Evolutionary conservation across 106 monocot genomes (phyloP), one percentile per base, ranked within the genome.

Genomic region (Cymbidium sinense): DNA sequence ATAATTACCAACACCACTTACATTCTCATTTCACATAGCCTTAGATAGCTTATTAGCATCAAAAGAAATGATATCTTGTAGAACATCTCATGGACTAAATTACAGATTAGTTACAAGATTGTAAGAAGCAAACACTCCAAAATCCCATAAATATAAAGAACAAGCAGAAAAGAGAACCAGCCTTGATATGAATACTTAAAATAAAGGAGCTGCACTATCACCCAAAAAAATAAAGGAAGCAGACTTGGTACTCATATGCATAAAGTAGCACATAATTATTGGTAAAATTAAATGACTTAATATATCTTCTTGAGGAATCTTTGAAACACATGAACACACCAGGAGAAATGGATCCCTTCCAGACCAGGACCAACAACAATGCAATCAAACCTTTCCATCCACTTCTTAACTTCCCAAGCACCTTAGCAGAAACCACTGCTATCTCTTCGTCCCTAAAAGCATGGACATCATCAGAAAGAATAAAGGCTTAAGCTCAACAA

Each of bases 381-480:
- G 81, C 96, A 98, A 85, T 98, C 96, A 90, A 98, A 98, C 34
- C 90, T 88, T 83, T 87, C 85, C 83, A 98, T 86, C 94, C 96
- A 98, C 76, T 94, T 94, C 27, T 61, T 50, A 70, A 96, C 93
- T 87, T 96, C 84, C n/a, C 50, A 51, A 96, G 80, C 65, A 96
- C 83, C 76, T 84, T 85, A 74, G 64, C 50, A 82, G 81, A 87
- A 77, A 90, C 85, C 50, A 79, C 78, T 76, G 35, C 82, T 80
- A 83, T 90, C 81, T 98, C 94, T 52, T 85, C 90, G 78, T 98
- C 88, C 78, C 94, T 98, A 33, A 74, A 67, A 84, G 36, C 69
- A 74, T 70, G 28, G 19, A 7, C n/a, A 71, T 33, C 30, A 6
- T 34, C 15, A 74, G 43, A 74, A 74, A 74, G 44, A 44, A 74